Evolutionary conservation across 208 protist species (phyloP).

Genomic region (Herpetomonas muscarum): DNA sequence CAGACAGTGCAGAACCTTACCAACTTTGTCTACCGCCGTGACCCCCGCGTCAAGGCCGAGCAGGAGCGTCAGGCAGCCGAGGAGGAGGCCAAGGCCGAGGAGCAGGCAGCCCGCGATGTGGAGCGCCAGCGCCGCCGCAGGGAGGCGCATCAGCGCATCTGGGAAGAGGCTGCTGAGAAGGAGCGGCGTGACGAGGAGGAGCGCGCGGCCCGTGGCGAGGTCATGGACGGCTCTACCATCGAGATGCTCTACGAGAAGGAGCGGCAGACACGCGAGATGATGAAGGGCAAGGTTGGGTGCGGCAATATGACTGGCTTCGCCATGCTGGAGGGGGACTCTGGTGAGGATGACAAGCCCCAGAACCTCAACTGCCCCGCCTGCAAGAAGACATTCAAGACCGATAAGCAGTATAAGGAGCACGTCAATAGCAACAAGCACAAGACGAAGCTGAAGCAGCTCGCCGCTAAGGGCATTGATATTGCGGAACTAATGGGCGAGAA

Average conservation of each 20-base stretch:
- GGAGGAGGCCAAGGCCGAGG: conserved; percentile 46
- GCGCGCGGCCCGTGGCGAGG: conserved; percentile 64
- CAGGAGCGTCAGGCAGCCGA: conserved; percentile 54
- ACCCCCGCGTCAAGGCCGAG: conserved; percentile 78
- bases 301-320: conserved; percentile 59
- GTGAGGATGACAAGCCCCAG: conserved; percentile 12
- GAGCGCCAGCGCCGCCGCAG: conserved; percentile 54
- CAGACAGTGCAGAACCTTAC: conserved; percentile 72
- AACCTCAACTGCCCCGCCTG: conserved; percentile 77
- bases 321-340: conserved; percentile 54
- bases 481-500: conserved; percentile 63
- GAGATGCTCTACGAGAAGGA: conserved; percentile 88
- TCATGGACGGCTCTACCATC: conserved; percentile 63
- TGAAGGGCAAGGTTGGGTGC: conserved; percentile 35
- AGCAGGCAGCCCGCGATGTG: conserved; percentile 44
- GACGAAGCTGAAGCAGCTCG: conserved; percentile 79
- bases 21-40: conserved; percentile 81
- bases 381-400: conserved; percentile 85
- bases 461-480: conserved; percentile 71
- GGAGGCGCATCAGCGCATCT: conserved; percentile 75
- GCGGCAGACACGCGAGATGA: conserved; percentile 56
- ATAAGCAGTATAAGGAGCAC: conserved; percentile 84
- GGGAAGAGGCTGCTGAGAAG: conserved; percentile 79
- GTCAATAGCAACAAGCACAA: conserved; percentile 88
- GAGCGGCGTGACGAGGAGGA: conserved; percentile 71